Evolutionary conservation across 2,329 filamentous ascomycete species (phyloP).

Genomic region (Botrytis galanthina): DNA sequence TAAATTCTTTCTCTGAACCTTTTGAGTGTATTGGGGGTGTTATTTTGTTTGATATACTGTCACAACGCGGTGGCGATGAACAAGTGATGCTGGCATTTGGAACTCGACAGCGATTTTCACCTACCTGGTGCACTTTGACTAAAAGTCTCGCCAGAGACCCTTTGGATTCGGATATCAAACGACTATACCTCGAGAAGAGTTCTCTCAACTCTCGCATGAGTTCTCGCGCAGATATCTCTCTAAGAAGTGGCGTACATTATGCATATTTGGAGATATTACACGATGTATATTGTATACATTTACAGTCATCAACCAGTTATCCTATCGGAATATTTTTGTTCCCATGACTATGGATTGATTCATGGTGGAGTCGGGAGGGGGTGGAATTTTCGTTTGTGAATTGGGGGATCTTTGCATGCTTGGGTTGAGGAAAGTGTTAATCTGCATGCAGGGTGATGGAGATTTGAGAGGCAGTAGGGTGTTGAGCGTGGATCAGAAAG

Average conservation of each 20-base stretch:
- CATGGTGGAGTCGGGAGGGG: not conserved
- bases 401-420: not conserved
- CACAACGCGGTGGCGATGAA: not conserved
- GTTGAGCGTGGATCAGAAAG: not conserved
- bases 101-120: not conserved
- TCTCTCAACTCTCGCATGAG: not conserved
- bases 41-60: not conserved
- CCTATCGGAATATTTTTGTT: not conserved
- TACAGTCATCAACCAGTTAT: not conserved
- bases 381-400: not conserved
- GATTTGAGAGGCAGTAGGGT: not conserved
- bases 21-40: not conserved
- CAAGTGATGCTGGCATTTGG: not conserved
- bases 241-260: accelerated
- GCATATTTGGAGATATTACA: too few relatives aligned
- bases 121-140: not conserved
- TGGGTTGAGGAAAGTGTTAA: not conserved
- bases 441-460: not conserved
- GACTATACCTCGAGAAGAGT: not conserved
- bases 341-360: constrained; percentile 2
- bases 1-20: not conserved
- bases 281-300: too few relatives aligned
- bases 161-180: accelerated
- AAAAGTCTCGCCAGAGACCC: accelerated
- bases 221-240: too few relatives aligned